These are phyloP conservation scores for Neonectria ditissima DNA, from an alignment of 2,329 filamentous ascomycete genomes.

Conservation along the genomic window DNA sequence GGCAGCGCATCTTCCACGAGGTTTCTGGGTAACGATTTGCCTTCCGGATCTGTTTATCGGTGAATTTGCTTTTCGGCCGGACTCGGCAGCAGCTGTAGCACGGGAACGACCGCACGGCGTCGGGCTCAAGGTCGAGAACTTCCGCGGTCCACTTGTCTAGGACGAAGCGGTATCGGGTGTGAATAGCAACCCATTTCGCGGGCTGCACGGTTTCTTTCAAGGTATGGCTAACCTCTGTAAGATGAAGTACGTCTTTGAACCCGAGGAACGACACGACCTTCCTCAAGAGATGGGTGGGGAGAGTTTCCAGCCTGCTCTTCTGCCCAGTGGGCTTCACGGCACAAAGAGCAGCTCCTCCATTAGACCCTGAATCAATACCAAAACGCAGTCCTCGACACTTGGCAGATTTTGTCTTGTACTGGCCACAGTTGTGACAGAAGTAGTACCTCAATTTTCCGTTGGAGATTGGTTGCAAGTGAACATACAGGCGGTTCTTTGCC, in stretches of 20 bases:
- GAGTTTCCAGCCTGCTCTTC: conserved; percentile 15
- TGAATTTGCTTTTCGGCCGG: conserved; percentile 21
- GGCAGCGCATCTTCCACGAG: conserved; percentile 34
- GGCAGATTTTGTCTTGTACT: conserved; percentile 27
- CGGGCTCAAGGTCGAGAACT: not conserved
- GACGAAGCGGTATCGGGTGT: conserved; percentile 27
- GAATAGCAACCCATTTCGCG: conserved; percentile 27
- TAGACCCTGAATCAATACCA: not conserved
- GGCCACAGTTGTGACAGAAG: conserved; percentile 38
- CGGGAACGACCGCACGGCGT: conserved; percentile 10
- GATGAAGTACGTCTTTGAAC: conserved; percentile 22
- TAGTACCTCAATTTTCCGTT: conserved; percentile 34
- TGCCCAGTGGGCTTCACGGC: not conserved
- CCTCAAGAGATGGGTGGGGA: conserved; percentile 29
- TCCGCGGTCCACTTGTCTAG: conserved; percentile 26
- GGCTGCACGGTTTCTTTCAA: conserved; percentile 25
- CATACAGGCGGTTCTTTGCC: conserved; percentile 5
- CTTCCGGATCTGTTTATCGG: not conserved
- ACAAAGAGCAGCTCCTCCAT: not conserved
- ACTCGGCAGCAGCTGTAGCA: conserved; percentile 36
- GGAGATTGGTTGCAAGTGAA: conserved; percentile 17
- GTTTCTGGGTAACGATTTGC: conserved; percentile 3
- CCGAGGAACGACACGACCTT: conserved; percentile 21
- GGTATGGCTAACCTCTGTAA: conserved; percentile 13
- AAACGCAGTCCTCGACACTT: conserved; percentile 24